Conservation (phyloP, 495 filamentous ascomycete species). For the Penicillium bovifimosum region DNA sequence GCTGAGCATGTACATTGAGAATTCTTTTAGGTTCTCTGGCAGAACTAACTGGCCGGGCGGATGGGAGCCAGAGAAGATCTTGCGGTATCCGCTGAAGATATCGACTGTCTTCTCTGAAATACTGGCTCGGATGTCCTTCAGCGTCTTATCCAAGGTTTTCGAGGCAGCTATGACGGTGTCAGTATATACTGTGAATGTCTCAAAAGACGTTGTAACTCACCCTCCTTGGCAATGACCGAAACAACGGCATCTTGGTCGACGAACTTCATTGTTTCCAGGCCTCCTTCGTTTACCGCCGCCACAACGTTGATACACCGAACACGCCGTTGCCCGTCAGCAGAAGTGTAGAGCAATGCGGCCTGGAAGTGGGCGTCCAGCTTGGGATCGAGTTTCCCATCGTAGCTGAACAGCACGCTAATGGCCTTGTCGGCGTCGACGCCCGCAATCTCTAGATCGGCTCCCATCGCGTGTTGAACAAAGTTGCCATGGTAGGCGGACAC, state of each 20-base stretch:
- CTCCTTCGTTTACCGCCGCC: conserved; percentile 80
- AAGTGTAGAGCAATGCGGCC: conserved; percentile 89
- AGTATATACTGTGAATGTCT: conserved; percentile 1
- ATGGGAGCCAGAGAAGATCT: conserved; percentile 78
- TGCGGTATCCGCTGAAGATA: conserved; percentile 88
- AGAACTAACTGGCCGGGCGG: conserved; percentile 92
- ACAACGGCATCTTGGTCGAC: conserved; percentile 93
- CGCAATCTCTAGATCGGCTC: conserved; percentile 92
- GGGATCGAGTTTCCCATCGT: conserved; percentile 93
- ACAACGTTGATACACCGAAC: conserved; percentile 92
- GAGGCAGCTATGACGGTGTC: conserved; percentile 54
- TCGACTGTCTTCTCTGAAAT: conserved; percentile 93
- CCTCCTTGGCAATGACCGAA: conserved; percentile 83
- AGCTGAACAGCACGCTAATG: conserved; percentile 85
- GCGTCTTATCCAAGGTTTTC: conserved; percentile 68
- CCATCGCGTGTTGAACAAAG: conserved; percentile 90
- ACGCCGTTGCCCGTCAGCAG: conserved; percentile 79
- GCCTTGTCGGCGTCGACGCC: conserved; percentile 91
- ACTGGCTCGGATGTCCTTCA: conserved; percentile 82
- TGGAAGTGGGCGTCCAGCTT: conserved; percentile 99
- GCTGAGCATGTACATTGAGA: conserved; percentile 94
- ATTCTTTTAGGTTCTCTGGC: conserved; percentile 93
- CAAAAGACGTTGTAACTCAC: conserved; percentile 26
- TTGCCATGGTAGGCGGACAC: conserved; percentile 92
- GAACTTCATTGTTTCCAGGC: conserved; percentile 79